phyloP scores from a whole-genome alignment of 2,329 filamentous ascomycete species.

The Dactylellina leptospora region DNA sequence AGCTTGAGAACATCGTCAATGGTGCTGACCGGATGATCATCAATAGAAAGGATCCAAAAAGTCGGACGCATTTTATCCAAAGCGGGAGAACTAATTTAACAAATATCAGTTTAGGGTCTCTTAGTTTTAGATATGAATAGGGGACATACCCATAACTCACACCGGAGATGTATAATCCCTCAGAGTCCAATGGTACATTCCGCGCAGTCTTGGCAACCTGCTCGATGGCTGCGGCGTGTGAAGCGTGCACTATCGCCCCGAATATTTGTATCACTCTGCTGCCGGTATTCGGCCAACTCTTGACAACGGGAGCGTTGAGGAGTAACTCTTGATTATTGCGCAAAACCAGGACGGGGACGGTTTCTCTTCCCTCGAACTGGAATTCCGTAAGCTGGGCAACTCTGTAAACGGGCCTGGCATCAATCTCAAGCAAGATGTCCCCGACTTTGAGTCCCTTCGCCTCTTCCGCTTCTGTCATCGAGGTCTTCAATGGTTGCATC shows the following conservation, averaged over 20 bases:
- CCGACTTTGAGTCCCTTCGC: slow-evolving; percentile 55
- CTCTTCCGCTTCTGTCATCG: slow-evolving; percentile 53
- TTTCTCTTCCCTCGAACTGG: slow-evolving; percentile 55
- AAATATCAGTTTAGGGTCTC: background rate
- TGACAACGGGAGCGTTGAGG: slow-evolving; percentile 55
- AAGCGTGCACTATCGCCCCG: slow-evolving; percentile 57
- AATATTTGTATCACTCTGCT: slow-evolving; percentile 57
- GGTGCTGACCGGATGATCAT: slow-evolving; percentile 54
- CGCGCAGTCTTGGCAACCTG: slow-evolving; percentile 55
- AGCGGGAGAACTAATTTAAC: slow-evolving; percentile 54
- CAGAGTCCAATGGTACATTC: slow-evolving; percentile 55
- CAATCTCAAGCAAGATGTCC: slow-evolving; percentile 57
- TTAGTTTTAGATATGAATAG: background rate
- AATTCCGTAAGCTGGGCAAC: slow-evolving; percentile 56
- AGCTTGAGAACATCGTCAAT: slow-evolving; percentile 56
- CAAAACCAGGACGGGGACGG: slow-evolving; percentile 56
- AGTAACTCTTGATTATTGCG: slow-evolving; percentile 56
- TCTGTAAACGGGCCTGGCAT: slow-evolving; percentile 55
- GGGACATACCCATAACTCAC: slow-evolving; percentile 47
- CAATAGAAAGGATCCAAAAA: slow-evolving; percentile 57
- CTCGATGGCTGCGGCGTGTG: slow-evolving; percentile 57
- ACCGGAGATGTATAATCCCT: slow-evolving; percentile 55
- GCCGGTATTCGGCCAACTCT: slow-evolving; percentile 55
- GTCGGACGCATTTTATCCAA: slow-evolving; percentile 58
- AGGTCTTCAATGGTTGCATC: slow-evolving; percentile 54